Conservation (phyloP, 2,329 filamentous ascomycete species). For the Phoma sp. region DNA sequence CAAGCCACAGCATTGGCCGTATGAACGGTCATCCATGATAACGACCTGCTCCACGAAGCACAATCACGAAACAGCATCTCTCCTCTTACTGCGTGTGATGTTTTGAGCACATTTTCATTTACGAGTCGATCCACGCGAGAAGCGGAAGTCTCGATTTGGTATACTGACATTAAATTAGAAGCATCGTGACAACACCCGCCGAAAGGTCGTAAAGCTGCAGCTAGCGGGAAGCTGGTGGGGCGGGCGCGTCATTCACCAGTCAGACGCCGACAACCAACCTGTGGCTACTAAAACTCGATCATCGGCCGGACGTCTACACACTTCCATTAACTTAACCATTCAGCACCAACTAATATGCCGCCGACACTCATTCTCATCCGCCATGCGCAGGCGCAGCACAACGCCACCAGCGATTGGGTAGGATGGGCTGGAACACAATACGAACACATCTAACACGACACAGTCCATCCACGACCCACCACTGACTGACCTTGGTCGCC, state of each 20-base stretch:
- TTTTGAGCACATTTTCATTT: not conserved
- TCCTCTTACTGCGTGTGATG: not conserved
- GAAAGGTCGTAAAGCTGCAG: slow-evolving; percentile 4
- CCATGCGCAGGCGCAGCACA: slow-evolving; percentile 55
- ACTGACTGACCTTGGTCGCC: slow-evolving; percentile 50
- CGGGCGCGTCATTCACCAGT: slow-evolving; percentile 17
- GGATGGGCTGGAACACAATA: not conserved
- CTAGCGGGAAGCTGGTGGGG: slow-evolving; percentile 15
- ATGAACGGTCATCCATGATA: slow-evolving; percentile 39
- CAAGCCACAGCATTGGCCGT: slow-evolving; percentile 26
- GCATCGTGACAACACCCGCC: not conserved
- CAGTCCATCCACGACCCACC: slow-evolving; percentile 50
- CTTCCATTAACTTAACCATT: not conserved
- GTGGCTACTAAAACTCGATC: slow-evolving; percentile 13
- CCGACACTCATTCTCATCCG: slow-evolving; percentile 55
- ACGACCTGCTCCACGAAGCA: slow-evolving; percentile 29
- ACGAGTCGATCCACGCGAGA: not conserved
- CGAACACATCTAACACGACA: not conserved
- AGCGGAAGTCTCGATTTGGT: not conserved
- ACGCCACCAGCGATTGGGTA: slow-evolving; percentile 49
- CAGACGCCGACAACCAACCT: slow-evolving; percentile 9
- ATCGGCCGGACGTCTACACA: not conserved
- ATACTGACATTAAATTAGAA: not conserved
- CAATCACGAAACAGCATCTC: slow-evolving; percentile 23
- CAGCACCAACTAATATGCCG: slow-evolving; percentile 40